Conservation (phyloP, 2,329 filamentous ascomycete species). For the Penicillium sp. region DNA sequence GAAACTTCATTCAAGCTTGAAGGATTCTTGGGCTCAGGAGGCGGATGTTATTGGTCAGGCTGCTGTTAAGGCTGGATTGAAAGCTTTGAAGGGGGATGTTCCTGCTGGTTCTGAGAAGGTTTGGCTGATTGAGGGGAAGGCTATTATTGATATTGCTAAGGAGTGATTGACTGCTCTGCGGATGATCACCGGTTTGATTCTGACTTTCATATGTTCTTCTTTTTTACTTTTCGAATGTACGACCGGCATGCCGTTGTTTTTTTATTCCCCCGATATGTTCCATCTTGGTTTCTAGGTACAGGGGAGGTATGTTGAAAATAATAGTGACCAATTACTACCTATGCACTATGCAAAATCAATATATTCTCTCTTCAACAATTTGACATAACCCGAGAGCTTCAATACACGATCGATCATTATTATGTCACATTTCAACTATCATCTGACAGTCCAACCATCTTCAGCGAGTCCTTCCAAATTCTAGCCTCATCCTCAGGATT, state of each 20-base stretch:
- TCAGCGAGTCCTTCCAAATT: constrained; percentile 31
- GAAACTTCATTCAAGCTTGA: constrained; percentile 51
- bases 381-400: neutral
- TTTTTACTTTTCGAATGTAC: neutral
- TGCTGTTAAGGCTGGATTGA: constrained; percentile 38
- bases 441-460: constrained; percentile 22
- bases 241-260: neutral
- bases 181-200: neutral
- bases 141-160: constrained; percentile 36
- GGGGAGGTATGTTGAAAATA: neutral
- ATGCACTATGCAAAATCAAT: neutral
- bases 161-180: constrained; percentile 1
- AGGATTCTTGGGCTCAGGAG: constrained; percentile 72
- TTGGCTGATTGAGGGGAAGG: constrained; percentile 37
- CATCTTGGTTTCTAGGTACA: neutral
- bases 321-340: neutral
- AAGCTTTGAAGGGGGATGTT: constrained; percentile 41
- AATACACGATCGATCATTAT: neutral
- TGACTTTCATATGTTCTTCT: neutral
- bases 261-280: neutral
- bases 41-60: constrained; percentile 63
- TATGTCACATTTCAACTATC: neutral
- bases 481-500: constrained; percentile 28
- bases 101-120: constrained; percentile 42
- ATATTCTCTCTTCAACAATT: neutral